phyloP scores from a whole-genome alignment of 2,329 filamentous ascomycete genomes.

The Botrytis elliptica region DNA sequence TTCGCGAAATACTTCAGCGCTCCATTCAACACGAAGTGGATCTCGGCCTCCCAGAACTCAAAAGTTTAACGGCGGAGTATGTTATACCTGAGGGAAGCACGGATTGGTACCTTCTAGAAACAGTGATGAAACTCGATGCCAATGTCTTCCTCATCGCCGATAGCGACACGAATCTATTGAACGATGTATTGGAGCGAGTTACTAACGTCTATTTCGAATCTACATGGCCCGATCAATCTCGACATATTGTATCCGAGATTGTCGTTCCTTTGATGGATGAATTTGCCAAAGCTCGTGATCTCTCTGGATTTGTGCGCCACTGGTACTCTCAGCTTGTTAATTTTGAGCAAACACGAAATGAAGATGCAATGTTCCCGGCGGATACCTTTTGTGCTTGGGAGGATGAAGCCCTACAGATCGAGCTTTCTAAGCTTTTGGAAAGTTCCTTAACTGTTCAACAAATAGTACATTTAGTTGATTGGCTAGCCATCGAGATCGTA shows the following conservation, averaged over 20 bases:
- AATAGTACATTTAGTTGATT: constrained; percentile 41
- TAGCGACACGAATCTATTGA: constrained; percentile 35
- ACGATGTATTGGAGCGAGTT: constrained; percentile 39
- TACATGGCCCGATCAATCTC: constrained; percentile 28
- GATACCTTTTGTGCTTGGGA: constrained; percentile 37
- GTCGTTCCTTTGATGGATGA: constrained; percentile 44
- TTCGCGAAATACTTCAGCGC: constrained; percentile 39
- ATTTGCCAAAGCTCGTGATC: constrained; percentile 44
- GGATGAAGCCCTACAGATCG: constrained; percentile 32
- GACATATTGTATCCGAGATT: constrained; percentile 39
- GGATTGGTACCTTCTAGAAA: constrained; percentile 45
- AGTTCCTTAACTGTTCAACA: constrained; percentile 42
- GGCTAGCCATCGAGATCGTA: constrained; percentile 35
- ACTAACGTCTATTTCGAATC: constrained; percentile 31
- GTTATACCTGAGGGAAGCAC: constrained; percentile 32
- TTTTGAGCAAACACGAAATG: constrained; percentile 34
- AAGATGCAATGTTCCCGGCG: constrained; percentile 1
- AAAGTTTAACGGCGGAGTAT: constrained; percentile 37
- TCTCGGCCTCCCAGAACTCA: constrained; percentile 40
- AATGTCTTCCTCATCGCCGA: constrained; percentile 46
- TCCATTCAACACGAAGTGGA: constrained; percentile 40
- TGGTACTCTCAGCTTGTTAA: constrained; percentile 40
- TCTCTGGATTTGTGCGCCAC: constrained; percentile 43
- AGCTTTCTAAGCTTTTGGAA: constrained; percentile 40
- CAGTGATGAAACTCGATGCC: constrained; percentile 46